Percentiles rank a stretch among this genome's conserved stretches.
Conservation (phyloP, 257 asterid species). For the Paraleonurus japonicus region DNA sequence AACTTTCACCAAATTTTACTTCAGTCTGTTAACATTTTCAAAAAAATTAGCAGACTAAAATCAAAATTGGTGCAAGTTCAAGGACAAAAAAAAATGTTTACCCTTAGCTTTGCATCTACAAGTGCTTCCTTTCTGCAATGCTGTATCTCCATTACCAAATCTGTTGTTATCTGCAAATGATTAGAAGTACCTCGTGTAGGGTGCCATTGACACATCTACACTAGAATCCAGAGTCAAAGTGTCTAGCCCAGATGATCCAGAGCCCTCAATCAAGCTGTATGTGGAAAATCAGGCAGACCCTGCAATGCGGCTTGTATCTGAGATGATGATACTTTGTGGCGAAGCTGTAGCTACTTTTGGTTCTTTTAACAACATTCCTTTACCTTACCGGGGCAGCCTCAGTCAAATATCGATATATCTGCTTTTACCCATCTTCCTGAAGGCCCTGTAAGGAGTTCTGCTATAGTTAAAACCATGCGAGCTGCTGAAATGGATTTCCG, state of each 20-base stretch:
- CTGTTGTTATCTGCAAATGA: constrained; percentile 10
- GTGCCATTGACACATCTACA: constrained; percentile 81
- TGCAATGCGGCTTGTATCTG: constrained; percentile 94
- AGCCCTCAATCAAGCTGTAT: constrained; percentile 81
- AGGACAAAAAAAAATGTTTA: no score
- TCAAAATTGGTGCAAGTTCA: no score
- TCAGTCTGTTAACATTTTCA: no score
- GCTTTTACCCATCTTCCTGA: constrained; percentile 91
- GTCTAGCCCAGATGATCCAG: constrained; percentile 83
- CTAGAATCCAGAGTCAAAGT: constrained; percentile 82
- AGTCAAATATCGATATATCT: constrained; percentile 75
- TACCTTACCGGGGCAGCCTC: constrained; percentile 96
- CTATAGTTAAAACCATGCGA: constrained; percentile 75
- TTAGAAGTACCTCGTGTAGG: constrained; percentile 47
- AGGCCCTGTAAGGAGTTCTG: constrained; percentile 93
- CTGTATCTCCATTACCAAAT: not conserved
- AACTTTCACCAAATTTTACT: no score
- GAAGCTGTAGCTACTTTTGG: constrained; percentile 93
- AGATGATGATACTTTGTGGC: constrained; percentile 98
- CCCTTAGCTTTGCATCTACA: no score
- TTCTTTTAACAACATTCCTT: constrained; percentile 62
- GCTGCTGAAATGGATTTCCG: constrained; percentile 97
- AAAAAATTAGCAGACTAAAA: no score
- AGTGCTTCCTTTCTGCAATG: not conserved
- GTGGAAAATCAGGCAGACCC: constrained; percentile 93